Conservation (phyloP, 495 filamentous ascomycete species). For the Daldinia vernicosa region DNA sequence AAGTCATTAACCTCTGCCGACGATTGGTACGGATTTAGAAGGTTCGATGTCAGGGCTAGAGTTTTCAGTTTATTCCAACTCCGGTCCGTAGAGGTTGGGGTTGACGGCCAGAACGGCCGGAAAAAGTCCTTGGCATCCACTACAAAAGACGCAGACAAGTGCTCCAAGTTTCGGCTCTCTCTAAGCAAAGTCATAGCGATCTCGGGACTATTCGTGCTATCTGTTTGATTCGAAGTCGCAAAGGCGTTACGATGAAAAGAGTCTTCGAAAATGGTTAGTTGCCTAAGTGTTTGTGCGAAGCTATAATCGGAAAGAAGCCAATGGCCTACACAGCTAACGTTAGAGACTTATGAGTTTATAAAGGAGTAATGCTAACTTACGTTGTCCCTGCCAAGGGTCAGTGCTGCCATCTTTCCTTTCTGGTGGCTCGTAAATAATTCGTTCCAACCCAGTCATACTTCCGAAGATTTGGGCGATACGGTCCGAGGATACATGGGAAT, state of each 20-base stretch:
- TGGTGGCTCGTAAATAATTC: constrained; percentile 8
- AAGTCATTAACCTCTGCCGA: neutral
- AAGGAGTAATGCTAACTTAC: neutral
- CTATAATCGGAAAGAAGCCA: neutral
- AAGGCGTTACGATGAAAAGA: neutral
- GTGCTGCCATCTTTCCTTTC: neutral
- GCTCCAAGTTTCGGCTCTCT: constrained; percentile 20
- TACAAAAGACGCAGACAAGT: constrained; percentile 37
- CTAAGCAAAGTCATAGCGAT: neutral
- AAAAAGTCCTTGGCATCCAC: constrained; percentile 41
- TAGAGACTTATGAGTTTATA: neutral
- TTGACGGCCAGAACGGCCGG: constrained; percentile 4
- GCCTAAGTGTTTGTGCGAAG: neutral
- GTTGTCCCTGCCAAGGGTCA: neutral
- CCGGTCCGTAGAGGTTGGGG: neutral
- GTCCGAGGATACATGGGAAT: neutral
- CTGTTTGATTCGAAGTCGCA: neutral
- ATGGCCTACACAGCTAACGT: neutral
- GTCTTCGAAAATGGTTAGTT: neutral
- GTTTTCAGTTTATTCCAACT: neutral
- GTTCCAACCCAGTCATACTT: constrained; percentile 4
- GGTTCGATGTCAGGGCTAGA: neutral
- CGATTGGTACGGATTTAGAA: neutral
- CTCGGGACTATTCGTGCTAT: neutral
- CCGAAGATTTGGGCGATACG: neutral